Evolutionary conservation across 176 grass and related monocot genomes (phyloP).

Genomic region (Lolium multiflorum): DNA sequence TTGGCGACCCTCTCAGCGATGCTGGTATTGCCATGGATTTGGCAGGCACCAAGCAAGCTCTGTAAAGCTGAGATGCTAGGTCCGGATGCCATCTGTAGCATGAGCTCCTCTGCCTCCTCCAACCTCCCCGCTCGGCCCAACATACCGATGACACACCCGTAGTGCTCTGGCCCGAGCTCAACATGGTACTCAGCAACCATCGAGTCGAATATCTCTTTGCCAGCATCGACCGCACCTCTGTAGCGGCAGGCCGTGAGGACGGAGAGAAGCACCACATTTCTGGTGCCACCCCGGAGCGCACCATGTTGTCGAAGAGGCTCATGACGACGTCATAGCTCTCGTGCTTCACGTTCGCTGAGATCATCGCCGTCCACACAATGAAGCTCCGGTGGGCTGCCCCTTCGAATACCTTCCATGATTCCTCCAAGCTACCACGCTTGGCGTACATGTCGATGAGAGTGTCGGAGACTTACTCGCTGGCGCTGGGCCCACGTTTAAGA

Average conservation of each 20-base stretch:
- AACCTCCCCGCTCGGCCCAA: constrained; percentile 71
- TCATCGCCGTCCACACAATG: constrained; percentile 73
- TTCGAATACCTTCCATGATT: constrained; percentile 59
- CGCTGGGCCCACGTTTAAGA: constrained; percentile 55
- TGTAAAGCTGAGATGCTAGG: constrained; percentile 76
- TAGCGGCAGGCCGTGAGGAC: constrained; percentile 77
- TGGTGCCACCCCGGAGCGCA: constrained; percentile 44
- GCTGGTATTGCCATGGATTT: constrained; percentile 64
- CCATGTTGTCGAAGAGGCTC: constrained; percentile 70
- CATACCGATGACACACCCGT: constrained; percentile 84
- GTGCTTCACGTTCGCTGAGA: constrained; percentile 78
- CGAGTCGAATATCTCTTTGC: constrained; percentile 60
- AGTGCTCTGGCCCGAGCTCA: constrained; percentile 84
- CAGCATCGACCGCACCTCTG: constrained; percentile 60
- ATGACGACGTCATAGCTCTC: constrained; percentile 61
- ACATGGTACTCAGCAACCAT: constrained; percentile 51
- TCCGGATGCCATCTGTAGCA: constrained; percentile 47
- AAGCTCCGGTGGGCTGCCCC: constrained; percentile 47
- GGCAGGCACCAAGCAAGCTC: constrained; percentile 78
- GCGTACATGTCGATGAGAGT: constrained; percentile 95
- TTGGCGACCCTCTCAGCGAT: constrained; percentile 61
- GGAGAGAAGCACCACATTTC: constrained; percentile 71
- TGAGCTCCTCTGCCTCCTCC: constrained; percentile 71
- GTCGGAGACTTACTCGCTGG: constrained; percentile 63
- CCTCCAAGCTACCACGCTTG: constrained; percentile 72